Evolutionary conservation across 805 yeast genomes (phyloP).

Genomic region (Dipodascus geniculatus): DNA sequence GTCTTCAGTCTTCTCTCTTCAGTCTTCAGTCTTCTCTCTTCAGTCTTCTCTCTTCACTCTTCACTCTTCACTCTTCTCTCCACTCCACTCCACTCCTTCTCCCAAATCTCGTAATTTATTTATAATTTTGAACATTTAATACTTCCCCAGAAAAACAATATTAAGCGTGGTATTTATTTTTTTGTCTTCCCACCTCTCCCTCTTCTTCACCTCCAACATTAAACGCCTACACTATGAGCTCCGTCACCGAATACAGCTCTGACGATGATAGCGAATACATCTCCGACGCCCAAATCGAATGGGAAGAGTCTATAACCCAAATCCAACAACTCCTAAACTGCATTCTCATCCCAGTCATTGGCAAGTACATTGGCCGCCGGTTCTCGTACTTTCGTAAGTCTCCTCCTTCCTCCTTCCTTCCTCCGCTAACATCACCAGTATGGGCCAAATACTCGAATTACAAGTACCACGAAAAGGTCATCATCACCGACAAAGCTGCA

Average conservation of each 20-base stretch:
- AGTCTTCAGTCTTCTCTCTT: too few relatives aligned
- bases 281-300: constrained; percentile 50
- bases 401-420: not conserved
- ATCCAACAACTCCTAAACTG: constrained; percentile 41
- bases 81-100: too few relatives aligned
- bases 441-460: constrained; percentile 8
- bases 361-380: constrained; percentile 56
- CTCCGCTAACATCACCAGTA: constrained; percentile 2
- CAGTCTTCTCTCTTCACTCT: too few relatives aligned
- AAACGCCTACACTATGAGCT: constrained; percentile 4
- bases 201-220: not conserved
- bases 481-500: constrained; percentile 6
- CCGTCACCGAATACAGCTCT: constrained; percentile 17
- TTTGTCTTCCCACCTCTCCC: too few relatives aligned
- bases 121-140: too few relatives aligned
- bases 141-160: too few relatives aligned
- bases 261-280: constrained; percentile 7
- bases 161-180: too few relatives aligned
- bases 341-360: constrained; percentile 52
- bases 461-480: not conserved
- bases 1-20: too few relatives aligned
- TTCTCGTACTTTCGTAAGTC: constrained; percentile 30
- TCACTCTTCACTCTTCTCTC: too few relatives aligned
- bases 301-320: constrained; percentile 60
- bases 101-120: too few relatives aligned